Evolutionary conservation across 768 basidiomycete species (phyloP), one percentile per base, ranked within the genome.

Genomic region (Mycena crocata): DNA sequence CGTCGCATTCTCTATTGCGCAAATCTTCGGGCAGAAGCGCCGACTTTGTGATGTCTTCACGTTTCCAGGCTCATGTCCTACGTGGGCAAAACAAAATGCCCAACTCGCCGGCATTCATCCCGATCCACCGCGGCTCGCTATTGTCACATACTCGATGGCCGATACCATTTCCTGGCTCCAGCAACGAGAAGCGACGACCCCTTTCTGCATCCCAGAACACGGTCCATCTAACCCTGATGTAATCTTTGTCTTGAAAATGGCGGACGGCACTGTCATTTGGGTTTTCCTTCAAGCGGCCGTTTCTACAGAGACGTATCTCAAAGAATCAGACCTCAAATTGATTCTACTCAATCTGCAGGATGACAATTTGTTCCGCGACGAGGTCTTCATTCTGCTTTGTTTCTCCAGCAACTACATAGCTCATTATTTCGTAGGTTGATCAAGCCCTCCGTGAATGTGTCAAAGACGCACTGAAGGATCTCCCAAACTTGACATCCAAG

Each of bases 51-150:
- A 56, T 7, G 19, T 56, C 19, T 42, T 42, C 21, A 30, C 26
- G 5, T 56, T 56, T 13, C 39, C 39, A 28, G 55, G 24, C 26
- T 30, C 37, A 21, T 21, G 24, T 42, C 55, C 55, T 19, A 44
- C 26, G 26, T 56, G 55, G 55, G 55, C 55, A 19, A 56, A 19
- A 23, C 37, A 56, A 13, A 42, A 28, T 32, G 55, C 55, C n/a
- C 40, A 15, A 28, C 28, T 56, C 6, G 55, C 26, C 26, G 26
- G 7, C 5, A n/a, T 52, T 32, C 51, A 52, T 35, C n/a, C n/a
- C n/a, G n/a, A n/a, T 34, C 51, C 32, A 37, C 32, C 23, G 32
- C 23, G 19, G 9, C 51, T 35, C 34, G 32, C 51, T 2, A 52
- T 35, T 37, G 17, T 34, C 21, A 37, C 51, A 3, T 9, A 37